Evolutionary conservation across 495 filamentous ascomycete genomes (phyloP), one percentile per base, ranked within the genome.

Genomic region (Tirmania nivea): DNA sequence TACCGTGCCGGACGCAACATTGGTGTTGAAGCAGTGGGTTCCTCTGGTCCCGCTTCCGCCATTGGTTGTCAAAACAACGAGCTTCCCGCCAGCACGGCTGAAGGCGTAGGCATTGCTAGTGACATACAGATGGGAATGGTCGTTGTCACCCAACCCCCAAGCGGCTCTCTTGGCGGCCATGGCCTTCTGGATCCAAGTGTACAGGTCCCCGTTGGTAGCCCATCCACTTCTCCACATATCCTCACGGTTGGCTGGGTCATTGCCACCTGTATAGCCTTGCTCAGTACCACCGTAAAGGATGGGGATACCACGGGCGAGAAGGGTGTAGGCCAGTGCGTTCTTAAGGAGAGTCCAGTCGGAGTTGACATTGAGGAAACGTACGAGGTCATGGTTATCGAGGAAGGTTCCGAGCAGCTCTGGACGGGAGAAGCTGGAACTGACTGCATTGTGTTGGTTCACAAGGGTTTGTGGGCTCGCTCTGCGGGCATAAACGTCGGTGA

Each of bases 371-470:
- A 80, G 67, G 64, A 84, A 85, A 3, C 83, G 75, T 2, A 74
- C 68, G 17, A 78, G 73, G 64, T 92, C 84, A 59, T 92, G 85
- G 60, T 92, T 92, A 59, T 89, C 84, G 12, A 79, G 55, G 66
- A 92, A 92, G 4, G 71, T 79, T 35, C 83, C 83, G 7, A 84
- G 71, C 0, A 85, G 68, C 16, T 63, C 56, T 10, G 60, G 60
- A 10, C 52, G 56, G 7, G 19, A 20, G 20, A 63, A 63, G 14
- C 56, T 59, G 25, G 35, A 51, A 48, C 60, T 63, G 49, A 63
- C 60, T 8, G 16, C 34, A 49, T 63, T 52, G 54, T 63, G 54
- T 34, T 63, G 60, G 56, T 75, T 68, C 53, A 76, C 77, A 0
- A 86, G 72, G 21, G 66, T 70, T 56, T 69, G 69, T 37, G 81